Percentiles rank a stretch among this genome's conserved stretches.
Evolutionary conservation across 805 yeast species (phyloP).

Genomic region (Kodamaea kaohsiungensis): DNA sequence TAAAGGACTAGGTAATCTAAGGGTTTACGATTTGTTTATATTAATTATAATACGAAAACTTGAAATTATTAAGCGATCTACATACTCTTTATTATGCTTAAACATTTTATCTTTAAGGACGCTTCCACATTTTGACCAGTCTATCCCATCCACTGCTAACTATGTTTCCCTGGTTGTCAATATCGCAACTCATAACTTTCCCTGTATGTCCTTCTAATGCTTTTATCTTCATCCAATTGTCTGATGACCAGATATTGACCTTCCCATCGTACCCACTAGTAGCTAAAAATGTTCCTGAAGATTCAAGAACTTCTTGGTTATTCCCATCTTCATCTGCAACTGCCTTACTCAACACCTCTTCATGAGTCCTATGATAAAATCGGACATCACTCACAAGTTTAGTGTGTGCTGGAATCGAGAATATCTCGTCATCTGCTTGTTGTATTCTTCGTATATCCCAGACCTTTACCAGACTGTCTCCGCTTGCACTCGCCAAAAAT

Average conservation of each 20-base stretch:
- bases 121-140: slow-evolving; percentile 63
- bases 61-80: not conserved
- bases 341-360: slow-evolving; percentile 16
- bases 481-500: slow-evolving; percentile 79
- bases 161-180: slow-evolving; percentile 45
- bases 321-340: slow-evolving; percentile 32
- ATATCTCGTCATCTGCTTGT: slow-evolving; percentile 33
- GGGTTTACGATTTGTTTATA: too few relatives aligned
- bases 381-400: slow-evolving; percentile 67
- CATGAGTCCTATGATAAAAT: slow-evolving; percentile 39
- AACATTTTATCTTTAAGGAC: too few relatives aligned
- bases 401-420: slow-evolving; percentile 71
- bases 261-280: slow-evolving; percentile 74
- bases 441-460: slow-evolving; percentile 74
- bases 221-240: slow-evolving; percentile 63
- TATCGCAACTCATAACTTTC: slow-evolving; percentile 71
- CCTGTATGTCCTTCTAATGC: slow-evolving; percentile 59
- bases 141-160: slow-evolving; percentile 85
- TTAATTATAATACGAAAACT: too few relatives aligned
- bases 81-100: not conserved
- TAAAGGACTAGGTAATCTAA: too few relatives aligned
- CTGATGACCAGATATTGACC: slow-evolving; percentile 61
- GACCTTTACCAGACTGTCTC: slow-evolving; percentile 73
- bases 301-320: slow-evolving; percentile 28
- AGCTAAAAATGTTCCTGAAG: slow-evolving; percentile 49